phyloP scores from a whole-genome alignment of 1,284 basidiomycete species.

The Vanrija sp. region DNA sequence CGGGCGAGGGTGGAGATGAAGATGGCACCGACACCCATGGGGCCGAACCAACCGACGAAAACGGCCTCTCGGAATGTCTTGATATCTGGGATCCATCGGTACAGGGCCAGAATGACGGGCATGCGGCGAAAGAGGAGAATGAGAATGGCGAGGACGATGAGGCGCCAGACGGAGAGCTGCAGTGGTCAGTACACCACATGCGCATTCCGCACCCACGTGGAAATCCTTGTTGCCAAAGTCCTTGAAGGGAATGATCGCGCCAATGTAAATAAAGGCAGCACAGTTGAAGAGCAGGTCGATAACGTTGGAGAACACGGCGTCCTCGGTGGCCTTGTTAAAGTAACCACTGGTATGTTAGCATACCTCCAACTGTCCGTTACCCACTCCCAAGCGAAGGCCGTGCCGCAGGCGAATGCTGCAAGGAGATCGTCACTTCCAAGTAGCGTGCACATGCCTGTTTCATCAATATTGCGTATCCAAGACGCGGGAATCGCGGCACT shows the following conservation, averaged over 20 bases:
- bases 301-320: constrained; percentile 91
- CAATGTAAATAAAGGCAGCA: constrained; percentile 86
- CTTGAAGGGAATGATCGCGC: constrained; percentile 89
- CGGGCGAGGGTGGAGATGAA: constrained; percentile 87
- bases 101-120: constrained; percentile 75
- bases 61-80: constrained; percentile 79
- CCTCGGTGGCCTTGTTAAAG: constrained; percentile 94
- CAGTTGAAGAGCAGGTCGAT: constrained; percentile 84
- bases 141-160: constrained; percentile 73
- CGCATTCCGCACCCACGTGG: constrained; percentile 43
- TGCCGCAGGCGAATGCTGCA: constrained; percentile 90
- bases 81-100: constrained; percentile 86
- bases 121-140: constrained; percentile 74
- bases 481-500: constrained; percentile 56
- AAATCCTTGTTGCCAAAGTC: constrained; percentile 66
- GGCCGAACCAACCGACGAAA: constrained; percentile 82
- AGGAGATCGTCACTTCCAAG: constrained; percentile 92
- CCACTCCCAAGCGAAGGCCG: constrained; percentile 93
- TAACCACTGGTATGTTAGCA: constrained; percentile 57
- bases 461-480: background rate
- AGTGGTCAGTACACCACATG: too few relatives aligned
- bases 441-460: constrained; percentile 69
- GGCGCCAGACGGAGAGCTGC: constrained; percentile 68
- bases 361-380: constrained; percentile 6
- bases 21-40: constrained; percentile 80